Evolutionary conservation across 1,284 basidiomycete genomes (phyloP), one percentile per base, ranked within the genome.

Genomic region (Ceratobasidium sp.): DNA sequence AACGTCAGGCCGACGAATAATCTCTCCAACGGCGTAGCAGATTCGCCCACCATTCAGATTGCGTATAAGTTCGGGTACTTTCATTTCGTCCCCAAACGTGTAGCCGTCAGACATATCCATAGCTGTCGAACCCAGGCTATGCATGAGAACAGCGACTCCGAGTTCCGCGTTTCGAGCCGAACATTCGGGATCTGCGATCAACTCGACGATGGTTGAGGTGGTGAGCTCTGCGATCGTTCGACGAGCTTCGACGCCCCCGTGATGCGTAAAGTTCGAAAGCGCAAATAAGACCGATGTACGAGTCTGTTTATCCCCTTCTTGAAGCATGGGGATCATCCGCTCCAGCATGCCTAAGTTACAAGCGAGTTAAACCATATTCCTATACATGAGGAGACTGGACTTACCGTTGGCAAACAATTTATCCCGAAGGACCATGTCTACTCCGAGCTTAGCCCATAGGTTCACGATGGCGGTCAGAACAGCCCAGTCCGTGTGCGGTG

Each of bases 401-500:
- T 48, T 17, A 75, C 73, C 73, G n/a, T 56, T 66, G 20, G 62
- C 62, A 56, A 75, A 40, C 3, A 75, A 23, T n/a, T 62, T 62
- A 38, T 75, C 62, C 20, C 73, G 61, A n/a, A 75, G 33, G 13
- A 75, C 62, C 3, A 42, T 20, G 40, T 75, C 73, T 7, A 66
- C 48, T 3, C 62, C 73, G 20, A 75, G 50, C 28, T 75, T 75
- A 12, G 73, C 73, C 73, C 73, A 75, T 9, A 75, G 28, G n/a
- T 75, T 75, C 15, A 66, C 73, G 17, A 75, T 75, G 17, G 42
- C 62, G 7, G 48, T 38, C 9, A 75, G 38, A 23, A 75, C 73
- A 33, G 15, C 17, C 62, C 48, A 75, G 54, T 75, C 73, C 7
- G 61, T 75, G 28, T 75, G 62, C 5, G 46, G 33, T 17, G 62